phyloP scores from a whole-genome alignment of 192 early-diverging fungal species.

The Coemansia sp. region DNA sequence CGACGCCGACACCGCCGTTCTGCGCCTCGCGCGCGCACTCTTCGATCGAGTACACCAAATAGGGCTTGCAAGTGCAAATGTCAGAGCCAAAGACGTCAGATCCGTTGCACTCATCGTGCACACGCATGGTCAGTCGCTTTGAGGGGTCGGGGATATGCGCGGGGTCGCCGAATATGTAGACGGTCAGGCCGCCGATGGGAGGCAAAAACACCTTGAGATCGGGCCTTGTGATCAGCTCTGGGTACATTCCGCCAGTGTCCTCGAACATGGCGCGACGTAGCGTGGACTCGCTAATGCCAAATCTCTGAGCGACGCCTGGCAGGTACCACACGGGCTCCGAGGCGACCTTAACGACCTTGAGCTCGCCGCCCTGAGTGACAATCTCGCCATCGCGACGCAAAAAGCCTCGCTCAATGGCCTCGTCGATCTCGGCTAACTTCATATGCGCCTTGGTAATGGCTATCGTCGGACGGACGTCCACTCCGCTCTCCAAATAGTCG shows the following conservation, averaged over 20 bases:
- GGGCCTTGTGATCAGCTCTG: conserved; percentile 89
- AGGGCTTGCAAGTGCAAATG: conserved; percentile 84
- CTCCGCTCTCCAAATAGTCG: conserved; percentile 64
- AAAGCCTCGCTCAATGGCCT: conserved; percentile 62
- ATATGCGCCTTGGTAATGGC: conserved; percentile 96
- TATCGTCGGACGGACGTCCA: conserved; percentile 90
- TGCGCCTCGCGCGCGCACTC: conserved; percentile 89
- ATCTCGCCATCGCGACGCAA: conserved; percentile 82
- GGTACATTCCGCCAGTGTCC: conserved; percentile 95
- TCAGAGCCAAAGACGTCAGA: conserved; percentile 87
- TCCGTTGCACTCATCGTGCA: conserved; percentile 97
- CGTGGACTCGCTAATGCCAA: conserved; percentile 82
- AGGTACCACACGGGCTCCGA: conserved; percentile 96
- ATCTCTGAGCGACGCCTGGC: conserved; percentile 87
- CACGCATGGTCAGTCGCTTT: conserved; percentile 81
- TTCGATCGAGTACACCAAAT: conserved; percentile 87
- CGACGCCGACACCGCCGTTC: conserved; percentile 89
- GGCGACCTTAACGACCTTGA: conserved; percentile 91
- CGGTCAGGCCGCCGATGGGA: conserved; percentile 90
- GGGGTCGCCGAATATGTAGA: conserved; percentile 94
- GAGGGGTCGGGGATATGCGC: conserved; percentile 78
- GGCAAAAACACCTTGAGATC: conserved; percentile 94
- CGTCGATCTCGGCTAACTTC: conserved; percentile 89
- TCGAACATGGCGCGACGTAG: conserved; percentile 87
- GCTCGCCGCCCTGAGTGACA: conserved; percentile 77